Base-by-base conservation (phyloP, 202 grass and related monocot genomes). In the Panicum hallii region DNA sequence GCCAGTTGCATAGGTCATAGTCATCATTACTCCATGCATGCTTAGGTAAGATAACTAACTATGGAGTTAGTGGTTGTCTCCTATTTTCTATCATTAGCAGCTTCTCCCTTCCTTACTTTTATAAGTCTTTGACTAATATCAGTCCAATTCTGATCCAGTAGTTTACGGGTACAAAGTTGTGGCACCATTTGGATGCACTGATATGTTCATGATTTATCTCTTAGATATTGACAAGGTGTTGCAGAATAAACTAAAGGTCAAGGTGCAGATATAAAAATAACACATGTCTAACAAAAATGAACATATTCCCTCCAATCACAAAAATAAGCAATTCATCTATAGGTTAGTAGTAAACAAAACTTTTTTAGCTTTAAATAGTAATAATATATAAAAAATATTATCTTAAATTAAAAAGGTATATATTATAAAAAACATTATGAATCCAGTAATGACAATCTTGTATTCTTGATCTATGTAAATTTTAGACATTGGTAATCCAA, bases 11-110 rank as follows among this genome's bases (percentile, higher is more conserved):
- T 47, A 36, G 54, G 45, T 69, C 70, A 47, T 46, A 63, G 50
- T 83, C 77, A 20, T 43, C 67, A 43, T 86, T 41, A 22, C 47
- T 57, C 48, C n/a, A 60, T 26, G 19, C 50, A 58, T 44, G 75
- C 32, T 77, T 57, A 56, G 67, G 46, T 54, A 72, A 76, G 40
- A 41, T 28, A 71, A 70, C 41, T 86, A 68, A 74, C 57, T 79
- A 58, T 65, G 9, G 43, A 46, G 15, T 70, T 30, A 79, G 60
- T 84, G 74, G 40, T 0, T 75, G 45, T 52, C 73, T 45, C 64
- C 9, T 66, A 72, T 63, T 83, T 23, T n/a, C 26, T 57, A 44
- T 56, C 43, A 62, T 62, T 19, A 48, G 32, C 53, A 44, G 3
- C 38, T 34, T 47, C 62, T 40, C 46, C n/a, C 10, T 52, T 15